phyloP scores from a whole-genome alignment of 1,284 basidiomycete species.

The Cryptococcus neoformans region DNA sequence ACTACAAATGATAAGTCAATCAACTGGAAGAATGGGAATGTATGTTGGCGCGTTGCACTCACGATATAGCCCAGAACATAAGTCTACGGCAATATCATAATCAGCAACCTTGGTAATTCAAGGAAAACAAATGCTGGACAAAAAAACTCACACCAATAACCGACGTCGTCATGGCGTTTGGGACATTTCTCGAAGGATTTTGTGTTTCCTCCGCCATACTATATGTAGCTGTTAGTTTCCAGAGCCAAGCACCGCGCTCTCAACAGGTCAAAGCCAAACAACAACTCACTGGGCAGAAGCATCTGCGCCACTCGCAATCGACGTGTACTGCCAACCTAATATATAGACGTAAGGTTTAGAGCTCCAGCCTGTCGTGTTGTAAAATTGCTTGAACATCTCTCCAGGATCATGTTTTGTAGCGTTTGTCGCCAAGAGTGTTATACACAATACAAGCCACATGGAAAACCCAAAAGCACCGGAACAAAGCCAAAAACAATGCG shows the following conservation, averaged over 20 bases:
- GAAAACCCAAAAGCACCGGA: constrained; percentile 20
- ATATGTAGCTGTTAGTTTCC: neutral
- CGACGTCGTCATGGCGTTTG: constrained; percentile 43
- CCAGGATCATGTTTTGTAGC: constrained; percentile 16
- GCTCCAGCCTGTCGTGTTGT: constrained; percentile 32
- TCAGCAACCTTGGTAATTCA: neutral
- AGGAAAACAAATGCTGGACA: neutral
- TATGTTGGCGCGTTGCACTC: constrained; percentile 3
- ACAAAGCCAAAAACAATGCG: constrained; percentile 41
- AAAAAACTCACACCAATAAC: constrained; percentile 25
- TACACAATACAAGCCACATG: constrained; percentile 38
- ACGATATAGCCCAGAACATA: constrained; percentile 46
- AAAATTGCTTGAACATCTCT: constrained; percentile 17
- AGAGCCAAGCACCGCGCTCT: neutral
- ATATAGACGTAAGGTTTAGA: constrained; percentile 40
- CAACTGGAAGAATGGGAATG: neutral
- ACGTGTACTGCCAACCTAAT: constrained; percentile 43
- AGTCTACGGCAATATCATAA: constrained; percentile 14
- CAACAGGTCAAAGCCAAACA: neutral
- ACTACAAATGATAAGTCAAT: constrained; percentile 15
- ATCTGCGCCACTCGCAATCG: constrained; percentile 43
- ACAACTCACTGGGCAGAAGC: constrained; percentile 40
- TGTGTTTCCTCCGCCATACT: constrained; percentile 49
- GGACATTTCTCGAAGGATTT: constrained; percentile 46
- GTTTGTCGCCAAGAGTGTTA: constrained; percentile 36